Conservation (phyloP, 2,329 filamentous ascomycete species). For the Penicillium sp. region DNA sequence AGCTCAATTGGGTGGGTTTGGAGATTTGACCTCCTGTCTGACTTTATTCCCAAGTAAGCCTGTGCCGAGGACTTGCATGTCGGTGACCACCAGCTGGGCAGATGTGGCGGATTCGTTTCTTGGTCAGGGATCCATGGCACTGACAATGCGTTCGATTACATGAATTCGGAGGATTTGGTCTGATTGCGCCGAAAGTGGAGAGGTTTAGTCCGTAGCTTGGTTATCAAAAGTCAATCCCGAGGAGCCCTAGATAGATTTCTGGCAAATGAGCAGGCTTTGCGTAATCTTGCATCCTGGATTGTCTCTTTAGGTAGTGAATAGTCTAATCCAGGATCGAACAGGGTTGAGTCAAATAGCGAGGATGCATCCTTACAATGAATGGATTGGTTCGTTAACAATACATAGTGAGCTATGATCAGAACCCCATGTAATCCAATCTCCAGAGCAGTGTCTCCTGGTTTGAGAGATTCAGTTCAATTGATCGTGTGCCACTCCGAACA, state of each 20-base stretch:
- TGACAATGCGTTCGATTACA: not conserved
- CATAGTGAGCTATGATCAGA: not conserved
- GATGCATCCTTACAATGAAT: too few species aligned
- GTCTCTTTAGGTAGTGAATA: too few species aligned
- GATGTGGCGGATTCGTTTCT: too few species aligned
- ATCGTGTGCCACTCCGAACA: not conserved
- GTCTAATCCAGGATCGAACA: not conserved
- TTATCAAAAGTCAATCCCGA: not conserved
- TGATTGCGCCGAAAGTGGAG: not conserved
- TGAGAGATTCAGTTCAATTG: too few species aligned
- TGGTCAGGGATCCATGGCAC: not conserved
- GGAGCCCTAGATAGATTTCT: not conserved
- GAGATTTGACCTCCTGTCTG: too few species aligned
- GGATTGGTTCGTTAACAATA: too few species aligned
- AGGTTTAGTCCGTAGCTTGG: not conserved
- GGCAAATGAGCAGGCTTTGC: not conserved
- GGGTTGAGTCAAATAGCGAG: too few species aligned
- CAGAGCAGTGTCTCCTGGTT: too few species aligned
- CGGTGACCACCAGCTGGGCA: too few species aligned
- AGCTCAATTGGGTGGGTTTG: too few species aligned
- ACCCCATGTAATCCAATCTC: not conserved
- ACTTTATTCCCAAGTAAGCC: too few species aligned
- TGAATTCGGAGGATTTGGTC: not conserved
- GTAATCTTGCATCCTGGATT: not conserved
- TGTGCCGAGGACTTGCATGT: too few species aligned